Evolutionary conservation across 257 asterid species (phyloP).

Genomic region (Fraxinus excelsior): DNA sequence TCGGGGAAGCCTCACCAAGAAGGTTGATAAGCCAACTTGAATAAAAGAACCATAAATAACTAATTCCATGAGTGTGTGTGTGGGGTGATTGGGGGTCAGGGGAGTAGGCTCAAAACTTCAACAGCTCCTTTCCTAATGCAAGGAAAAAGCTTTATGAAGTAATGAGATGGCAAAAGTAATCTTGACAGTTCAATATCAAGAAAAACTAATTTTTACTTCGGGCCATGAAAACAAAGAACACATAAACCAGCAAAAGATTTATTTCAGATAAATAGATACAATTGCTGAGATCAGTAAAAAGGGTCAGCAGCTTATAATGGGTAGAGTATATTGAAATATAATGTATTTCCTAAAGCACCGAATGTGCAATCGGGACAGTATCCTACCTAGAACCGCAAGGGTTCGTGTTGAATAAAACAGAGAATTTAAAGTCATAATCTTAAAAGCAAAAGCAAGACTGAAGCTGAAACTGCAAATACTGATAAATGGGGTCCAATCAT

Average conservation of each 20-base stretch:
- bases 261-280: not conserved
- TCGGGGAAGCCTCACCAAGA: too few species aligned
- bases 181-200: not conserved
- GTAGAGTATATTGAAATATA: not conserved
- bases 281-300: not conserved
- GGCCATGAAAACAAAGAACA: not conserved
- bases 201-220: not conserved
- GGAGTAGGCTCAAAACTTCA: not conserved
- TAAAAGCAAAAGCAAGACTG: constrained; percentile 41
- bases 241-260: not conserved
- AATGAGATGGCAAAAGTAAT: not conserved
- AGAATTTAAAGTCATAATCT: constrained; percentile 32
- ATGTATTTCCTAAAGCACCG: not conserved
- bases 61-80: not conserved
- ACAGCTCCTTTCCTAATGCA: not conserved
- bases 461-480: constrained; percentile 40
- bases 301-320: not conserved
- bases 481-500: constrained; percentile 32
- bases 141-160: too few species aligned
- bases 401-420: not conserved
- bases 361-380: not conserved
- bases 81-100: not conserved
- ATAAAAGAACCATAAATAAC: too few species aligned
- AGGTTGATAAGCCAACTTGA: too few species aligned
- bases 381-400: too few species aligned